Evolutionary conservation across 257 asterid species (phyloP), one percentile per base, ranked within the genome.

Genomic region (Avicennia marina): DNA sequence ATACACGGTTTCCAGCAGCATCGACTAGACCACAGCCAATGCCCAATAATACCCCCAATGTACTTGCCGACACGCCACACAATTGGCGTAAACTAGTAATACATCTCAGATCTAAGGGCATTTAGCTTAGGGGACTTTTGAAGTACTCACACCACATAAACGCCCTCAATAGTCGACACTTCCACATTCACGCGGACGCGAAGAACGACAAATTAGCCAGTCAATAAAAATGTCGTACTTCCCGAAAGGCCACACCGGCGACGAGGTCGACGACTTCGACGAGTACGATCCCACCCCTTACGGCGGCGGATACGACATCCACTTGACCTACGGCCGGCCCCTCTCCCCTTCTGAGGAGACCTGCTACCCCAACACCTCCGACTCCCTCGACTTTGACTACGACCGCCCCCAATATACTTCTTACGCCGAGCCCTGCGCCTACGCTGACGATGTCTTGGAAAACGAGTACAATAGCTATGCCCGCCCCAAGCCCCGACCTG

Each of bases 241-340:
- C 6, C 76, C 89, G 0, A 82, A 75, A 69, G 95, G 83, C 67
- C 87, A 82, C 76, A 36, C 65, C 58, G 79, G 34, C 56, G 88
- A 86, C 40, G 86, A 76, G 15, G 83, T 75, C 29, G 85, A 73
- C 56, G 94, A 83, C 68, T 91, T 83, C 74, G 88, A 85, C 36
- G 96, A 88, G 69, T 88, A 64, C 72, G 98, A 91, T 51, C 55
- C 95, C 49, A 83, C 95, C 58, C 98, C 96, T 0, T 91, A 88
- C 71, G 84, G 83, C 24, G 98, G 98, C 11, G 96, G 96, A 22
- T 91, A 88, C 76, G 86, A 88, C 78, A 80, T 85, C 36, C 12
- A 62, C 2, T 13, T 80, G 47, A 81, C 84, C 34, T 91, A 83
- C 70, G 98, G 98, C 53, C 93, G 90, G 31, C 78, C 89, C 5